These are phyloP conservation scores for Chrysoporthe deuterocubensis DNA, from an alignment of 2,329 filamentous ascomycete species.

Conservation along the genomic window DNA sequence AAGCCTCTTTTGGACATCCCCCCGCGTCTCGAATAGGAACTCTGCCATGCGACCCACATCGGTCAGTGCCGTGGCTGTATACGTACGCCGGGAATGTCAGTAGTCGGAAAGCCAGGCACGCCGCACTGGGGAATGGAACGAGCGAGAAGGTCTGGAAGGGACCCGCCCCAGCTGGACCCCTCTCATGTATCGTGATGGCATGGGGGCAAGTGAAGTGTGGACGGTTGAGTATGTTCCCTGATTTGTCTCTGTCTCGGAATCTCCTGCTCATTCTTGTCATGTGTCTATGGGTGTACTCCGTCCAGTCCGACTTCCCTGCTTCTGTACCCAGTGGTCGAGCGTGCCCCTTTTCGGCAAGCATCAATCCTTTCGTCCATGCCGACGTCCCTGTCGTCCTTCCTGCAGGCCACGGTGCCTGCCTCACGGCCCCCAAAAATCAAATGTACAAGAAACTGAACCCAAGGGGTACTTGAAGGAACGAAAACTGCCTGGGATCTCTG, in stretches of 20 bases:
- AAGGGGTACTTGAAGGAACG: constrained; percentile 3
- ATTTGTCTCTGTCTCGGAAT: neutral
- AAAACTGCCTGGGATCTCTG: constrained; percentile 18
- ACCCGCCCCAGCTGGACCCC: constrained; percentile 8
- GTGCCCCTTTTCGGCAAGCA: neutral
- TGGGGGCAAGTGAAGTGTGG: constrained; percentile 4
- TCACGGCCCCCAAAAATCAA: constrained; percentile 4
- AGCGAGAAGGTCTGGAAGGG: constrained; percentile 9
- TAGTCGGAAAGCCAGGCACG: constrained; percentile 5
- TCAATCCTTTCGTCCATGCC: constrained; percentile 8
- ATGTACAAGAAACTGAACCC: constrained; percentile 10
- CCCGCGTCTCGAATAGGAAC: constrained; percentile 20
- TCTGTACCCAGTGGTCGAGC: neutral
- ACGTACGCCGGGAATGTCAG: neutral
- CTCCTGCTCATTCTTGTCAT: neutral
- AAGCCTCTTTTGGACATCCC: neutral
- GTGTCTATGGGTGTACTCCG: neutral
- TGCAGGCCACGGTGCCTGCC: constrained; percentile 13
- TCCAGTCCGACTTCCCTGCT: neutral
- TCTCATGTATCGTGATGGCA: constrained; percentile 9
- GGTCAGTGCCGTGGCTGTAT: constrained; percentile 26
- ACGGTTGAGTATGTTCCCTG: constrained; percentile 15
- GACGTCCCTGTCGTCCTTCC: neutral
- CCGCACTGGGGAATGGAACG: constrained; percentile 13
- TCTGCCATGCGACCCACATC: constrained; percentile 19